Base-by-base conservation (phyloP, 2,329 filamentous ascomycete species). In the Diaporthe velutina region DNA sequence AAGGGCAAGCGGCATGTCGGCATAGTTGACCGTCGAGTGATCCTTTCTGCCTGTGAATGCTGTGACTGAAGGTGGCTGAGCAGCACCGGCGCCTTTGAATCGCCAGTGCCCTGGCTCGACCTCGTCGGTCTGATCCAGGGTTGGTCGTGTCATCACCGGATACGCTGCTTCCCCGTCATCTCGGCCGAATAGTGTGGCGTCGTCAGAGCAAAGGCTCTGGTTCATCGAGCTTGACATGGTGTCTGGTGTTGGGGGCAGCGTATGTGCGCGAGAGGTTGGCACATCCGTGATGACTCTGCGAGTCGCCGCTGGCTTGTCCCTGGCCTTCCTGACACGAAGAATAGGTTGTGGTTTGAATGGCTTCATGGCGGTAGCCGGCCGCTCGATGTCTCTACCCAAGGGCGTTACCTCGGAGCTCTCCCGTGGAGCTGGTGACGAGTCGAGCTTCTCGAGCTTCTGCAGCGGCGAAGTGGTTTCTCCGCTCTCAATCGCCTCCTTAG, bases 211-310 rank as follows among this genome's bases (percentile, higher is more conserved):
- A 76, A 89, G 85, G 74, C 86, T 88, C 19, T 85, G 84, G 8
- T 86, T 84, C 45, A 91, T 83, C 2, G 88, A 88, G 2, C 88
- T 90, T 1, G 90, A 90, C 28, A 91, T 88, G 0, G 90, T 91
- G 77, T 91, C 90, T 0, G 90, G 90, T 0, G 90, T 91, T 0
- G 90, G 90, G 13, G 90, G 90, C 2, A 91, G 82, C 25, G 81
- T 82, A 25, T 87, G 85, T 7, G 86, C 84, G 71, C 85, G 83
- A 2, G 83, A 76, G 78, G 83, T 75, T 73, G 83, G 79, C n/a
- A 84, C 84, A 40, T 88, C 86, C 0, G 88, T 90, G 40, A 86
- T 79, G 9, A 90, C 89, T 55, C 82, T 85, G 13, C 88, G 84
- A 17, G 90, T 40, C 77, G 0, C 84, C 17, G 90, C 33, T 77